Evolutionary conservation across 2,329 filamentous ascomycete species (phyloP).

Genomic region (Cladosporium sp.): DNA sequence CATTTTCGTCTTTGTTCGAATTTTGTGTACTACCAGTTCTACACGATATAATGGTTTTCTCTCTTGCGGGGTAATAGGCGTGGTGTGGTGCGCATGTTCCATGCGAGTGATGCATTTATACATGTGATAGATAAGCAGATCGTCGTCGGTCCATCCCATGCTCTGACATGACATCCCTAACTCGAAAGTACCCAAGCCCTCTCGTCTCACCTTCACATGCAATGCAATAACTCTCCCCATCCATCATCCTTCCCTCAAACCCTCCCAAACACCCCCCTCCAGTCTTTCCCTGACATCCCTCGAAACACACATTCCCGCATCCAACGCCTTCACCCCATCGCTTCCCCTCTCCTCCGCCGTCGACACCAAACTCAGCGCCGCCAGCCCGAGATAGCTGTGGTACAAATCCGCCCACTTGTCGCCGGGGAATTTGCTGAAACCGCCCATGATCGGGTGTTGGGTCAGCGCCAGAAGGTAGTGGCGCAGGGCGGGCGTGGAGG

Average conservation of each 20-base stretch:
- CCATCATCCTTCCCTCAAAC: neutral
- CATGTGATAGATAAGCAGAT: too few species aligned
- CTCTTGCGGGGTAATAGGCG: too few species aligned
- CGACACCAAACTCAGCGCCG: constrained; percentile 65
- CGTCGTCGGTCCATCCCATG: too few species aligned
- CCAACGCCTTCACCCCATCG: constrained; percentile 64
- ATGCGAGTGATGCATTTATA: too few species aligned
- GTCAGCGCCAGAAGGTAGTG: constrained; percentile 81
- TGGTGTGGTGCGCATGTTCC: too few species aligned
- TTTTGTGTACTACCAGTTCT: too few species aligned
- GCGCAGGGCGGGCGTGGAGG: constrained; percentile 38
- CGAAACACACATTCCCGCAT: constrained; percentile 75
- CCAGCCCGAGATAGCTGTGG: constrained; percentile 85
- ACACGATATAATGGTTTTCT: too few species aligned
- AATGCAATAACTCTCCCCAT: too few species aligned
- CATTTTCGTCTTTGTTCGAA: neutral
- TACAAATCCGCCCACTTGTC: constrained; percentile 64
- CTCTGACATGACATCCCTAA: too few species aligned
- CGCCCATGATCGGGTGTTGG: constrained; percentile 70
- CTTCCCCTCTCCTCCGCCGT: constrained; percentile 57
- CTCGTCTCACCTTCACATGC: too few species aligned
- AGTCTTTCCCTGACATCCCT: constrained; percentile 47
- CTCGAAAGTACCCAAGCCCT: too few species aligned
- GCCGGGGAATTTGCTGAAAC: constrained; percentile 49
- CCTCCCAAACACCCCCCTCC: neutral